These are phyloP conservation scores for Claviceps sp. DNA, from an alignment of 2,329 filamentous ascomycete genomes.

Conservation along the genomic window DNA sequence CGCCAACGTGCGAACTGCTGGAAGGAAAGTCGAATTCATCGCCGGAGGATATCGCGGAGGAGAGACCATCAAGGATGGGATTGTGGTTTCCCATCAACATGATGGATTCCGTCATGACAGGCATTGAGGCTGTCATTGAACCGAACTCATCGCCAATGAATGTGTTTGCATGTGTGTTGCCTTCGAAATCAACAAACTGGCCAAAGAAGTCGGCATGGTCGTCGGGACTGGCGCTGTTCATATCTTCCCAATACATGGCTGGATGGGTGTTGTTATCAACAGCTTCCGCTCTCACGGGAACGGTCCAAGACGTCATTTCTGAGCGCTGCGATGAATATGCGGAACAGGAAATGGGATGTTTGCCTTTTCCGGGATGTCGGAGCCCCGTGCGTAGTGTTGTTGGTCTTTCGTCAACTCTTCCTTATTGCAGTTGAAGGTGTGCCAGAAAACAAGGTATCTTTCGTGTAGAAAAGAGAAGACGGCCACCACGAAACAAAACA, in stretches of 20 bases:
- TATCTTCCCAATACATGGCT: slow-evolving; percentile 22
- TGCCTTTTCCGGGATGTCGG: background rate
- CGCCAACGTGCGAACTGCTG: slow-evolving; percentile 18
- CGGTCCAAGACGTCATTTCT: slow-evolving; percentile 23
- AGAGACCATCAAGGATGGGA: slow-evolving; percentile 14
- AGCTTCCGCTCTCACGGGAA: slow-evolving; percentile 21
- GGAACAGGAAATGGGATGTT: no score
- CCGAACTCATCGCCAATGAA: slow-evolving; percentile 11
- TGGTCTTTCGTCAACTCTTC: background rate
- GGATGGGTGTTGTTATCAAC: slow-evolving; percentile 21
- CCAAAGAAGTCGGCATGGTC: slow-evolving; percentile 22
- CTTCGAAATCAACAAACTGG: slow-evolving; percentile 25
- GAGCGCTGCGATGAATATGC: no score
- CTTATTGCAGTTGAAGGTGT: background rate
- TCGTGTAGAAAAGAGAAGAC: background rate
- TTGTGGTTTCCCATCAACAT: slow-evolving; percentile 12
- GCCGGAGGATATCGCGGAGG: slow-evolving; percentile 21
- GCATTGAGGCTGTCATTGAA: slow-evolving; percentile 11
- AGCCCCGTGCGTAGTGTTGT: background rate
- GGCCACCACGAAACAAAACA: background rate
- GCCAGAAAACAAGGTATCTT: background rate
- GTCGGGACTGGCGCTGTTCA: slow-evolving; percentile 16
- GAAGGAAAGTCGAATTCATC: slow-evolving; percentile 25
- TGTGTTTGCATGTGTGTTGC: slow-evolving; percentile 11
- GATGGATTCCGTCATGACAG: slow-evolving; percentile 15